These are phyloP conservation scores for Zizania palustris DNA, from an alignment of 202 grass and related monocot species.

Conservation along the genomic window DNA sequence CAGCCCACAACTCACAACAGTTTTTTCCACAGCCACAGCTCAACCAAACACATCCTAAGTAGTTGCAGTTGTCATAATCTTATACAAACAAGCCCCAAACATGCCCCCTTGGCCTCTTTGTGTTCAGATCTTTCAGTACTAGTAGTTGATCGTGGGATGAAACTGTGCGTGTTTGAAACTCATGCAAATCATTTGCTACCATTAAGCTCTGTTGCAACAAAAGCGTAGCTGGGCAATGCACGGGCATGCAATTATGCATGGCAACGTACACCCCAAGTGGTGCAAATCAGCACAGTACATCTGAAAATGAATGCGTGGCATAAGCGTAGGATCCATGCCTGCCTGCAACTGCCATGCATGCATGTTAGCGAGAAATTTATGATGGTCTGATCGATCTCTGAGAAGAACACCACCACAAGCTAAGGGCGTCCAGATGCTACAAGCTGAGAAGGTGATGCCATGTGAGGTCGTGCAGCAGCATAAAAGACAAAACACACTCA, in stretches of 20 bases:
- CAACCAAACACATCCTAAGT: too few species aligned
- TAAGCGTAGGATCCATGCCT: not conserved
- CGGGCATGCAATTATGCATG: too few species aligned
- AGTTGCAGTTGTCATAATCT: too few species aligned
- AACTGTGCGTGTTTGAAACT: too few species aligned
- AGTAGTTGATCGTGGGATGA: too few species aligned
- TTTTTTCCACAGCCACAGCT: too few species aligned
- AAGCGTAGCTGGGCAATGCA: not conserved
- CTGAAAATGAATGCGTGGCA: not conserved
- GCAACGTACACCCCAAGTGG: too few species aligned
- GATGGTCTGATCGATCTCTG: not conserved
- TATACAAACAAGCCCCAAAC: too few species aligned
- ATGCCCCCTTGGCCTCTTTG: too few species aligned
- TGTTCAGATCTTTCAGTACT: too few species aligned
- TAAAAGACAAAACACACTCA: not conserved
- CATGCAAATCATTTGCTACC: not conserved
- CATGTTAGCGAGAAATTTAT: conserved; percentile 11
- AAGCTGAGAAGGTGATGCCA: not conserved
- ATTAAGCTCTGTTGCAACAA: not conserved
- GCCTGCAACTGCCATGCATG: not conserved
- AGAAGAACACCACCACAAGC: conserved; percentile 21
- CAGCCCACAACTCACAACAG: too few species aligned
- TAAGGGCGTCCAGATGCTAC: not conserved
- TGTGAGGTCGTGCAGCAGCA: not conserved
- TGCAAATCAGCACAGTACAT: not conserved